Evolutionary conservation across 2,329 filamentous ascomycete species (phyloP).

Genomic region (Fusarium cyanostomum): DNA sequence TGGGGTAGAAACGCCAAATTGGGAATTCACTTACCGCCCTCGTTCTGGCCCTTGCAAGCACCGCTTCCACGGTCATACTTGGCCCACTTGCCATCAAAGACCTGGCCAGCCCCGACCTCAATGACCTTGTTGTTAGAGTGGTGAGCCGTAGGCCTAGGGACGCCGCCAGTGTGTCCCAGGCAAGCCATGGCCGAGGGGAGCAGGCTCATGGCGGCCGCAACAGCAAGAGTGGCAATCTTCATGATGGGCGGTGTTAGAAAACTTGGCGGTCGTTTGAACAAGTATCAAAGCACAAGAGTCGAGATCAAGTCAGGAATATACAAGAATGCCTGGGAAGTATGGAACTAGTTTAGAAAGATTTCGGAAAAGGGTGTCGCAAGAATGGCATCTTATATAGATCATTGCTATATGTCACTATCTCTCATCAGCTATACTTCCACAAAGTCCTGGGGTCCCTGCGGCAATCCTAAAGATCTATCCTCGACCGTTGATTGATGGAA

Average conservation of each 20-base stretch:
- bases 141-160: conserved; percentile 42
- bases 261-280: neutral
- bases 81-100: conserved; percentile 48
- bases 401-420: neutral
- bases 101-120: conserved; percentile 43
- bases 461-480: neutral
- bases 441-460: neutral
- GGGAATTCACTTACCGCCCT: conserved; percentile 38
- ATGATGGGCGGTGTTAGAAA: conserved; percentile 5
- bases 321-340: no score
- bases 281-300: neutral
- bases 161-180: conserved; percentile 42
- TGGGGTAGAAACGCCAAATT: no score
- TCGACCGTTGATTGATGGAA: conserved; percentile 7
- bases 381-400: conserved; percentile 9
- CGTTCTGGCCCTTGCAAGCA: conserved; percentile 40
- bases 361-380: no score
- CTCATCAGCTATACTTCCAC: neutral
- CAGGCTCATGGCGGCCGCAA: neutral
- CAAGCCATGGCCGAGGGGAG: conserved; percentile 39
- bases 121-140: conserved; percentile 47
- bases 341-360: no score
- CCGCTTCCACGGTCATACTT: conserved; percentile 51
- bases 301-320: no score
- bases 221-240: conserved; percentile 11